Evolutionary conservation across 2,329 filamentous ascomycete species (phyloP).

Genomic region (Colletotrichum costaricense): DNA sequence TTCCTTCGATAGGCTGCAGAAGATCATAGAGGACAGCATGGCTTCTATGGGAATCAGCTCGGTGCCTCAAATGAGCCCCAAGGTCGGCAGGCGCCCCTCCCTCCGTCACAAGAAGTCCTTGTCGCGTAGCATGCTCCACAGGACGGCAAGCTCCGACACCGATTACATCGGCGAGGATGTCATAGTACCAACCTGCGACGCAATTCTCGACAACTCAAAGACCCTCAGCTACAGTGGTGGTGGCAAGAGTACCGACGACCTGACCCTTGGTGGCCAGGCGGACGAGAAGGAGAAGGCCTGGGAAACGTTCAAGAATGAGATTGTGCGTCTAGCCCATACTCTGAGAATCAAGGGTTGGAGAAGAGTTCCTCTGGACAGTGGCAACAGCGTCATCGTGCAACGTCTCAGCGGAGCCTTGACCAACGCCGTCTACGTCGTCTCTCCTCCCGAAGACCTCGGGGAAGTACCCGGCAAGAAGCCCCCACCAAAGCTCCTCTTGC

Average conservation of each 20-base stretch:
- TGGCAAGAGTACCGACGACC: conserved; percentile 52
- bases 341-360: conserved; percentile 93
- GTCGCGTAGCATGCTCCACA: conserved; percentile 54
- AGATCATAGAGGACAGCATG: conserved; percentile 79
- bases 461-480: conserved; percentile 54
- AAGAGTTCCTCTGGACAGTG: conserved; percentile 78
- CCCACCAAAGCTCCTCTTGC: conserved; percentile 80
- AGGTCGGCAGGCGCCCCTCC: conserved; percentile 54
- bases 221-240: conserved; percentile 80
- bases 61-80: conserved; percentile 56
- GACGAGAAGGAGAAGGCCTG: conserved; percentile 79
- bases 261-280: conserved; percentile 54
- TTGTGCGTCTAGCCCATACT: conserved; percentile 89
- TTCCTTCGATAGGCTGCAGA: conserved; percentile 84
- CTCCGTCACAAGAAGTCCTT: conserved; percentile 49
- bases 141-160: conserved; percentile 80
- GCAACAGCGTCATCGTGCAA: conserved; percentile 76
- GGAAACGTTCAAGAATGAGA: conserved; percentile 91
- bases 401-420: conserved; percentile 91
- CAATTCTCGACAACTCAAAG: conserved; percentile 87
- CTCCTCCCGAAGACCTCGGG: conserved; percentile 75
- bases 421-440: conserved; percentile 96
- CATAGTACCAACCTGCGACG: conserved; percentile 87
- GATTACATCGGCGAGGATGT: conserved; percentile 86
- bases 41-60: conserved; percentile 61